Base-by-base conservation (phyloP, 1,139 yeast genomes). In the Yamadazyma siamensis region DNA sequence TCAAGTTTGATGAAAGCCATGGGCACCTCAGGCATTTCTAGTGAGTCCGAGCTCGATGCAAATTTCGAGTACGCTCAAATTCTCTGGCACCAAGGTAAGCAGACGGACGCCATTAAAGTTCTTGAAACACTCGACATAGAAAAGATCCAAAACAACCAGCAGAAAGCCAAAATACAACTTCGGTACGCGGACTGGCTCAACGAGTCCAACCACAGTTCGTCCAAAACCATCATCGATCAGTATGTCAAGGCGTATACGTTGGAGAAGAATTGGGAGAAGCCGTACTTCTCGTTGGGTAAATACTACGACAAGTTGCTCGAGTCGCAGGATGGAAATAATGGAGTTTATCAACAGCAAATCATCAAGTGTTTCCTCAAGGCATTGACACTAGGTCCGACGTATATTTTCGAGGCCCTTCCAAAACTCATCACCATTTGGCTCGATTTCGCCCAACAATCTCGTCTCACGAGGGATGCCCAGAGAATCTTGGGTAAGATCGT, bases 141-240 rank as follows among this genome's bases (percentile, higher is more conserved):
- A 11, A 29, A 34, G 10, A 29, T 26, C 5, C 13, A 21, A 1
- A 30, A 35, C 17, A 22, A 26, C 10, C 39, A 34, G 13, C 44
- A 40, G 23, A 57, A 61, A 28, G 73, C 86, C 2, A 61, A 67
- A 25, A 74, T 77, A 11, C 85, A 86, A 32, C 60, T 91, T 26
- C 79, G 82, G 36, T 86, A 86, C 50, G 87, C 96, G 0, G 76
- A 78, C 38, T 94, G 98, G 98, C 61, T 88, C 13, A 96, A 88
- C 49, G 69, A 70, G 28, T 85, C 96, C 0, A 91, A 88, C 31
- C 94, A 87, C 51, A 80, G 91, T 20, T 80, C 88, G 7, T 80
- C 95, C 5, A 73, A 71, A 20, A 80, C 80, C 20, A 83, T 91
- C 30, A 73, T 84, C 22, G 70, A 71, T 16, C 85, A 86, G 42